Evolutionary conservation across 805 yeast species (phyloP), one percentile per base, ranked within the genome.

Genomic region (Metschnikowia vanudenii): DNA sequence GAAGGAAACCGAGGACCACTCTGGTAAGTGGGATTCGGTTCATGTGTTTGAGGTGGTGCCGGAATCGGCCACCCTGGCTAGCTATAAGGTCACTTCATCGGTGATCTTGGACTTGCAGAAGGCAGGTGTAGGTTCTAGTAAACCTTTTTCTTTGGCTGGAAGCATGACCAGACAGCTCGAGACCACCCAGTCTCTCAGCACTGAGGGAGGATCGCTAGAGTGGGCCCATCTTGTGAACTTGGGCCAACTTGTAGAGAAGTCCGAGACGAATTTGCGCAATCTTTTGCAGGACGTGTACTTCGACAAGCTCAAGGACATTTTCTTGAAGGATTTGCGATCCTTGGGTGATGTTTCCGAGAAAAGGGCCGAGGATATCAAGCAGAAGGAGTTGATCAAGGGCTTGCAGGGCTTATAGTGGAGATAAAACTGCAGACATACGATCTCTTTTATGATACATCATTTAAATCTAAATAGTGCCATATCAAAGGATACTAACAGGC

Each of bases 271-370:
- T 62, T 73, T 92, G 70, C 80, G 99, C 66, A 88, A 87, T 57
- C 73, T 87, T 72, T 74, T 92, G 53, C 96, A 92, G 64, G 96
- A 89, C 53, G 97, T 92, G 22, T 92, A 92, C 64, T 92, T 92
- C 62, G 97, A 96, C 58, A 92, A 92, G 71, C 88, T 96, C 16
- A 82, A 88, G 60, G 97, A 92, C 61, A 84, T 94, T 41, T 74
- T 91, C 55, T 63, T 71, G 58, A 72, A 69, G 53, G 77, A 72
- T 53, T 64, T 72, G 54, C 56, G 77, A 45, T 62, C 69, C 16
- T 56, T 69, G 18, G 73, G 73, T 12, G 72, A 68, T 50, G 53
- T 63, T 24, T 53, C 59, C 16, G 63, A 55, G 10, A 61, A 67
- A 51, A 62, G 60, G 36, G 57, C 52, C 31, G 73, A 68, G 34